phyloP scores from a whole-genome alignment of 306 rosid genomes.

The Corylus avellana region DNA sequence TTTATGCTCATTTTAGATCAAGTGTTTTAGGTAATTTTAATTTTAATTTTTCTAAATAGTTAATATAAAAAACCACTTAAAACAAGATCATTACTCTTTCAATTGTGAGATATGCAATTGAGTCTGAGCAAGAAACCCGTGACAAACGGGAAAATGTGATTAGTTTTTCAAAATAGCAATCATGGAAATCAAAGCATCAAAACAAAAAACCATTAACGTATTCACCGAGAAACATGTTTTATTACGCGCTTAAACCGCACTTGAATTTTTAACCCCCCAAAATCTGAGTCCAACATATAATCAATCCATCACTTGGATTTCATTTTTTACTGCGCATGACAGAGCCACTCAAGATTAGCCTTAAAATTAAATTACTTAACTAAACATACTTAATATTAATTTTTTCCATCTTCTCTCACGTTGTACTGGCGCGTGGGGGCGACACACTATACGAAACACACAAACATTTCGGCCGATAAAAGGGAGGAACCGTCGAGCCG shows the following conservation, averaged over 20 bases:
- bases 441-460: background rate
- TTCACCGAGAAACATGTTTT: background rate
- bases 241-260: background rate
- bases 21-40: too few species aligned
- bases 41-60: too few species aligned
- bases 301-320: background rate
- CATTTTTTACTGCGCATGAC: too few species aligned
- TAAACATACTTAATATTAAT: background rate
- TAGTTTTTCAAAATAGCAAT: background rate
- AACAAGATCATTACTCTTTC: too few species aligned
- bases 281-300: background rate
- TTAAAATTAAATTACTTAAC: background rate
- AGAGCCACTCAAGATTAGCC: too few species aligned
- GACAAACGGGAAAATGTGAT: background rate
- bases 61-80: too few species aligned
- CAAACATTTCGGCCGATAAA: conserved; percentile 3
- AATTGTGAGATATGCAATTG: background rate
- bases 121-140: background rate
- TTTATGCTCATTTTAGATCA: too few species aligned
- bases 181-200: background rate
- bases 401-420: background rate
- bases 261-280: background rate
- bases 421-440: background rate
- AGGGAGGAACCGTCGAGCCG: conserved; percentile 16
- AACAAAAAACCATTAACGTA: background rate